Percentiles rank a stretch among this genome's conserved stretches.
These are phyloP conservation scores for Nannochloropsis oceanica DNA, from an alignment of 108 stramenopile genomes.

Conservation along the genomic window DNA sequence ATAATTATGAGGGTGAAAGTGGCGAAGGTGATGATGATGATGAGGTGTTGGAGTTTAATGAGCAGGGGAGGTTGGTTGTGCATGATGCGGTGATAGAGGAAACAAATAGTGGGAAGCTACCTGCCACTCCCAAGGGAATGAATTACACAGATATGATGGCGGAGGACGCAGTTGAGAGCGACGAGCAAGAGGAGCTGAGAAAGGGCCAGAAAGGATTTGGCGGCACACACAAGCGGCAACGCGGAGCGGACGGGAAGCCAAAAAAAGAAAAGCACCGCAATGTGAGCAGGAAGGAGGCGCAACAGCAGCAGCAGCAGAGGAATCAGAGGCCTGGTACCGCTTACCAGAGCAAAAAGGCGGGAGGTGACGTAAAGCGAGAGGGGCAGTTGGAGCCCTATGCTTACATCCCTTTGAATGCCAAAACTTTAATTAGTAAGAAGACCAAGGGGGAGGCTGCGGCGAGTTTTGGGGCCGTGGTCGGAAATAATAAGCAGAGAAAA, in stretches of 20 bases:
- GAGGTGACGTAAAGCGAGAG: slow-evolving; percentile 75
- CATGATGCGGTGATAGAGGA: slow-evolving; percentile 30
- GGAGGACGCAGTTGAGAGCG: not conserved
- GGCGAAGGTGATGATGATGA: slow-evolving; percentile 55
- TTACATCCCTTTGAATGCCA: slow-evolving; percentile 71
- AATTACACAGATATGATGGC: not conserved
- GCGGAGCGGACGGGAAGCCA: slow-evolving; percentile 21
- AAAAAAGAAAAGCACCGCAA: slow-evolving; percentile 25
- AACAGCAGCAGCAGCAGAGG: not conserved
- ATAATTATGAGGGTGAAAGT: slow-evolving; percentile 44
- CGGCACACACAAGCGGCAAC: not conserved
- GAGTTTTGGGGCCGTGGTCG: slow-evolving; percentile 67
- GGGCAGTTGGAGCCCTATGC: slow-evolving; percentile 80
- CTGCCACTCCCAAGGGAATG: not conserved
- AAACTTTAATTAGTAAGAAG: slow-evolving; percentile 65
- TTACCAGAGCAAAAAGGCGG: slow-evolving; percentile 72
- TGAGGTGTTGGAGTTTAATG: slow-evolving; percentile 52
- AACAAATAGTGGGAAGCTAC: not conserved
- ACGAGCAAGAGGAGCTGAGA: not conserved
- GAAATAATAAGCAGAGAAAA: not conserved
- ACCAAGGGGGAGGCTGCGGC: slow-evolving; percentile 51
- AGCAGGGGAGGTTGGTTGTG: slow-evolving; percentile 52
- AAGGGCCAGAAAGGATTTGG: not conserved
- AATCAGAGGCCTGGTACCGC: slow-evolving; percentile 49
- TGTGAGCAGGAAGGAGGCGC: not conserved